Evolutionary conservation across 2,329 filamentous ascomycete species (phyloP), one percentile per base, ranked within the genome.

Genomic region (Elsinoe necatrix): DNA sequence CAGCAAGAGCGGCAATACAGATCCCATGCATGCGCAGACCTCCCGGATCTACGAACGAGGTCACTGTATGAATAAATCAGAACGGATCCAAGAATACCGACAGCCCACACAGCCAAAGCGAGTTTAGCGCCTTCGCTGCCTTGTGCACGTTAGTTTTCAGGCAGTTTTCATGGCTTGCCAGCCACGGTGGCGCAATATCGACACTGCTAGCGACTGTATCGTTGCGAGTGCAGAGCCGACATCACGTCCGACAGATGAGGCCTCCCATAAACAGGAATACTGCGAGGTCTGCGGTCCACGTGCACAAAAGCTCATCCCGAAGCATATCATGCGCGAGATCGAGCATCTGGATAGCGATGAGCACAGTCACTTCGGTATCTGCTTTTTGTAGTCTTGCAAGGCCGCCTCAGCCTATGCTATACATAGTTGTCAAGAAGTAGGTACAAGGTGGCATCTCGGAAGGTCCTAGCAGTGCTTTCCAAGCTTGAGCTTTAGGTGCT

Each of bases 271-370:
- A 39, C 5, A 39, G 16, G 12, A 4, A 39, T 4, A 39, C 35
- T 4, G 35, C 35, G 35, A 39, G 11, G 5, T 39, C 35, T 4
- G 35, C 4, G 16, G 5, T 39, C 35, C 35, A 39, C 4, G 35
- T 18, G 11, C 12, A 14, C 35, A 14, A 14, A 4, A 39, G 11
- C 12, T 39, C 35, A 14, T 39, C 35, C 12, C 16, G 12, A 18
- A 39, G 11, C 12, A 39, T 39, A 4, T 39, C 74, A 73, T 55
- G 68, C 66, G 57, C 71, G 69, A 41, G 68, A 68, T 59, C 68
- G 68, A 43, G 65, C 64, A 61, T 61, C 65, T 61, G 66, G 65
- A 61, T 73, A 73, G 58, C 74, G 73, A 54, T 72, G 72, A 56
- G 73, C 71, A 63, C 71, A 68, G 62, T 74, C 71, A 65, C 35